Evolutionary conservation across 2,329 filamentous ascomycete genomes (phyloP).

Genomic region (Colletotrichum liaoningense): DNA sequence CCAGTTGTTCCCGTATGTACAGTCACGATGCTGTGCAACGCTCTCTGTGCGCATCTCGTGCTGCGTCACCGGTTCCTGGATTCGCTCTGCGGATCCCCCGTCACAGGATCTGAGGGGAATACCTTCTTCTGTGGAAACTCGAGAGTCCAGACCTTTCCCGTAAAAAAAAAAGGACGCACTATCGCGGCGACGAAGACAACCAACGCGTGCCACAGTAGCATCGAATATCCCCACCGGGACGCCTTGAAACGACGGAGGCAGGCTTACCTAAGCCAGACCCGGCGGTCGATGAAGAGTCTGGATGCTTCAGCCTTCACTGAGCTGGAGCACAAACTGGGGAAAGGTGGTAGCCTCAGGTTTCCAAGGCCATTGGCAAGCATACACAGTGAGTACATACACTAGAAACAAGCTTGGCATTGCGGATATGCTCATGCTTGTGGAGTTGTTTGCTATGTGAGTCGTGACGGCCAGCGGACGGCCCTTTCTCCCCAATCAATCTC

Average conservation of each 20-base stretch:
- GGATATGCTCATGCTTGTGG: neutral
- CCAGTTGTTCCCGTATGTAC: neutral
- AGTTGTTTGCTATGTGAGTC: neutral
- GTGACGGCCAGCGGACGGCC: neutral
- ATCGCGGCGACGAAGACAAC: neutral
- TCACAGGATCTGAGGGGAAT: neutral
- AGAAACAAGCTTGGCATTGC: neutral
- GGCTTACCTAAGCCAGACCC: slow-evolving; percentile 1
- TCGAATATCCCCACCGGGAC: neutral
- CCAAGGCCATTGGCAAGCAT: neutral
- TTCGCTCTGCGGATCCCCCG: neutral
- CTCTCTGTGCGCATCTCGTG: neutral
- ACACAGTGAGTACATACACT: neutral
- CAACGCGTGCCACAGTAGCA: neutral
- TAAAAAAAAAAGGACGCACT: neutral
- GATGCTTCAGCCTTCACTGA: slow-evolving; percentile 28
- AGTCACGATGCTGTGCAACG: neutral
- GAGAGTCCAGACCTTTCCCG: neutral
- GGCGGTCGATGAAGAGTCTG: slow-evolving; percentile 27
- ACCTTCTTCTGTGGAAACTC: slow-evolving; percentile 4
- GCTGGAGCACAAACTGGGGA: slow-evolving; percentile 17
- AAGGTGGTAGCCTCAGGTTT: neutral
- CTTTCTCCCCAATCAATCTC: neutral
- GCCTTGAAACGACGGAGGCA: slow-evolving; percentile 23
- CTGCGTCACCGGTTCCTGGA: neutral